These are phyloP conservation scores for Fusarium xylarioides DNA, from an alignment of 2,329 filamentous ascomycete species.

Conservation along the genomic window DNA sequence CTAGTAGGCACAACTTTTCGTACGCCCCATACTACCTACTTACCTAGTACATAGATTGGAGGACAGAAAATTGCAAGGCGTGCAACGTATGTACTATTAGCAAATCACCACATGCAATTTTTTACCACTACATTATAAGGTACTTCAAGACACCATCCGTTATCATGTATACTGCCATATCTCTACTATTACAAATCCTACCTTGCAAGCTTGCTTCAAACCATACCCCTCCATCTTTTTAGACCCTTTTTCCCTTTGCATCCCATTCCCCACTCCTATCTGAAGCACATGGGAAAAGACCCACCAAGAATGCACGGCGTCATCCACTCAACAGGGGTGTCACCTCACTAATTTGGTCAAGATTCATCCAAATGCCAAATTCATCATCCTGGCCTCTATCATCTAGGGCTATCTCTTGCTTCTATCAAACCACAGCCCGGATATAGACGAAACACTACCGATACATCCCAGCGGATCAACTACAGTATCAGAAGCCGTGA, in stretches of 20 bases:
- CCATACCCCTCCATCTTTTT: conserved; percentile 18
- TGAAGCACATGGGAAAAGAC: conserved; percentile 1
- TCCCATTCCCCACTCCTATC: conserved; percentile 16
- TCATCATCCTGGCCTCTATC: conserved; percentile 20
- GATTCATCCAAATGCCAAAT: conserved; percentile 30
- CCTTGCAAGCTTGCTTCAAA: neutral
- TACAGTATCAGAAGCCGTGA: conserved; percentile 27
- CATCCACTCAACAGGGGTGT: conserved; percentile 31
- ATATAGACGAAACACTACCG: conserved; percentile 2
- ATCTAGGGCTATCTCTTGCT: neutral
- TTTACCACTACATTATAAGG: neutral
- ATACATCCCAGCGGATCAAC: conserved; percentile 18
- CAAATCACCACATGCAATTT: neutral
- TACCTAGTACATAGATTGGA: neutral
- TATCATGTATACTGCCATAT: neutral
- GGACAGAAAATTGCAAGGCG: too few relatives aligned
- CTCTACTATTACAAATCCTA: neutral
- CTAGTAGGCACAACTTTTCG: neutral
- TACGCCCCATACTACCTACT: neutral
- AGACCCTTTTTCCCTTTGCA: neutral
- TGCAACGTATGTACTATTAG: too few relatives aligned
- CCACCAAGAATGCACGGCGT: conserved; percentile 28
- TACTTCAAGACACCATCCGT: neutral
- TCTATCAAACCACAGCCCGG: conserved; percentile 6
- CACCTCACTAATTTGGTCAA: conserved; percentile 25